A percentile compares a stretch with the other conserved stretches of the same genome.
These are phyloP conservation scores for Spathaspora sp. DNA, from an alignment of 805 yeast species.

Conservation along the genomic window DNA sequence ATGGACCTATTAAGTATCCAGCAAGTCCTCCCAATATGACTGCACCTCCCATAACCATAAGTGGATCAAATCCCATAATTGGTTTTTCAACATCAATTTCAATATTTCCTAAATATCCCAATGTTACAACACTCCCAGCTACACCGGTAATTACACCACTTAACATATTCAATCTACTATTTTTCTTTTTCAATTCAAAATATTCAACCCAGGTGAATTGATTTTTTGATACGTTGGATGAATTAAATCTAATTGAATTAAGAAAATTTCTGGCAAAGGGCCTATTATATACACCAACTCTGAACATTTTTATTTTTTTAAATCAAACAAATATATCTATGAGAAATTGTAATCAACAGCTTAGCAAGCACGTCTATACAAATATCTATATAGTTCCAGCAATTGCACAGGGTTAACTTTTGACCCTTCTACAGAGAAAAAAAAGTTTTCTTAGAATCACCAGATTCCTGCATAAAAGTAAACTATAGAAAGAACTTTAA, in stretches of 20 bases:
- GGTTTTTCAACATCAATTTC: constrained; percentile 86
- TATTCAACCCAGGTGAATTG: constrained; percentile 75
- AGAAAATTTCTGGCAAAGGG: constrained; percentile 1
- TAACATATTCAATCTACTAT: constrained; percentile 63
- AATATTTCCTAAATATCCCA: constrained; percentile 72
- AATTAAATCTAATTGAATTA: constrained; percentile 15
- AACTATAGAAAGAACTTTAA: too few species aligned
- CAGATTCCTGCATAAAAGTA: not conserved
- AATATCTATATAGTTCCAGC: too few species aligned
- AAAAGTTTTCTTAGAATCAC: not conserved
- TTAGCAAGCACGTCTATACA: too few species aligned
- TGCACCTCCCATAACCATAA: constrained; percentile 73
- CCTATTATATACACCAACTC: constrained; percentile 6
- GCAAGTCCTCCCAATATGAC: constrained; percentile 67
- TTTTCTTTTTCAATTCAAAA: constrained; percentile 69
- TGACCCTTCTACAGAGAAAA: not conserved
- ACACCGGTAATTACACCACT: constrained; percentile 69
- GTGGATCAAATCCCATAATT: constrained; percentile 86
- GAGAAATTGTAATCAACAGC: too few species aligned
- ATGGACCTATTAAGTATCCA: constrained; percentile 83
- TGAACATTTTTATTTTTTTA: constrained; percentile 4
- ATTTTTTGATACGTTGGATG: constrained; percentile 11
- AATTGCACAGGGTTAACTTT: too few species aligned
- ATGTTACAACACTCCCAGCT: constrained; percentile 62
- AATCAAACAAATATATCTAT: too few species aligned